Evolutionary conservation across 257 asterid genomes (phyloP).

Genomic region (Fraxinus pennsylvanica): DNA sequence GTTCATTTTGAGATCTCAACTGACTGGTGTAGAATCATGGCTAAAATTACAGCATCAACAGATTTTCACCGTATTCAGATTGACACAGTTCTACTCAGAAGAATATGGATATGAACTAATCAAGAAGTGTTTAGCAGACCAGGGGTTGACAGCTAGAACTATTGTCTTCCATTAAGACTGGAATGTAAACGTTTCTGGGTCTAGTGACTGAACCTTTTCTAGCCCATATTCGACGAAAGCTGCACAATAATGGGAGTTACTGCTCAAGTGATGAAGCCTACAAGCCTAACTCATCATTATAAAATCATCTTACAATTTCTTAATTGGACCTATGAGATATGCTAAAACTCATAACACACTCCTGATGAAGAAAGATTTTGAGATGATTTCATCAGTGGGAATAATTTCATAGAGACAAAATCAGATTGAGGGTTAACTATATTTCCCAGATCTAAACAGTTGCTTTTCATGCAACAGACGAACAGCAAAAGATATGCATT

Average conservation of each 20-base stretch:
- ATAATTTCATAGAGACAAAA: neutral
- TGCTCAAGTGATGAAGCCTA: too few species aligned
- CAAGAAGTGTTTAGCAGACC: too few species aligned
- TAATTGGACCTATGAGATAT: neutral
- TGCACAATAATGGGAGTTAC: too few species aligned
- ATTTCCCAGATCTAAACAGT: neutral
- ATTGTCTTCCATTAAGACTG: too few species aligned
- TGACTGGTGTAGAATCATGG: too few species aligned
- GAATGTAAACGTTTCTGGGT: too few species aligned
- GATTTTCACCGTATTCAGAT: neutral
- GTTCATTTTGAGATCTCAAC: too few species aligned
- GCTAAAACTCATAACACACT: neutral
- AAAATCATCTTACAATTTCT: neutral
- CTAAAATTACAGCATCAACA: neutral
- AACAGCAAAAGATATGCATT: conserved; percentile 10
- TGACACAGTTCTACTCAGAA: neutral
- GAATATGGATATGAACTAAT: too few species aligned
- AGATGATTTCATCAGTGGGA: neutral
- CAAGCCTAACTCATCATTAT: neutral
- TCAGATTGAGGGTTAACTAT: neutral
- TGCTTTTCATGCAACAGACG: conserved; percentile 20
- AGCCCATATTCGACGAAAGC: too few species aligned
- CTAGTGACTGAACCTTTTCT: too few species aligned
- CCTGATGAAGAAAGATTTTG: too few species aligned
- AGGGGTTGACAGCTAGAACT: too few species aligned